A percentile compares a stretch with the other conserved stretches of the same genome.
Conservation (phyloP, 768 basidiomycete genomes). For the Boletus pseudopeckii region DNA sequence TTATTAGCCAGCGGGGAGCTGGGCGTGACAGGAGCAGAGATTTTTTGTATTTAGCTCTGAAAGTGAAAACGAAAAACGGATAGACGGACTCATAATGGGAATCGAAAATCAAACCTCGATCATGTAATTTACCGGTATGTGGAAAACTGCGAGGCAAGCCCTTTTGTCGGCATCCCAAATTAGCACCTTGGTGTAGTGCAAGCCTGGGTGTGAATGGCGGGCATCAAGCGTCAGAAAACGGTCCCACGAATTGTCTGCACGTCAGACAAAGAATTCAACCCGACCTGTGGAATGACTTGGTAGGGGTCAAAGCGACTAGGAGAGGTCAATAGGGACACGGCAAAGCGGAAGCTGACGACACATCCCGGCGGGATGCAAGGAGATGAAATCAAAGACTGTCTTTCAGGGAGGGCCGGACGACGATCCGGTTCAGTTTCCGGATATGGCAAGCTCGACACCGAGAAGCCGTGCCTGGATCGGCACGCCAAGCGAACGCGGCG, state of each 20-base stretch:
- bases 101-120: constrained; percentile 16
- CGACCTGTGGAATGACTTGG: not conserved
- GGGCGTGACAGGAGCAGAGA: not conserved
- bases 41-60: not conserved
- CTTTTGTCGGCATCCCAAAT: not conserved
- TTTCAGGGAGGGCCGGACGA: too few species aligned
- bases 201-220: not conserved
- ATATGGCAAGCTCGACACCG: constrained; percentile 11
- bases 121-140: constrained; percentile 7
- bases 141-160: not conserved
- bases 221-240: not conserved
- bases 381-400: not conserved
- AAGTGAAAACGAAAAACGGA: constrained; percentile 6
- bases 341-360: not conserved
- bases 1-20: constrained; percentile 10
- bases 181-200: not conserved
- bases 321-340: not conserved
- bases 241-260: not conserved
- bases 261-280: not conserved
- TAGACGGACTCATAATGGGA: constrained; percentile 6
- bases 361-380: not conserved
- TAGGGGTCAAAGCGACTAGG: not conserved
- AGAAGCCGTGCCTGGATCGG: constrained; percentile 4
- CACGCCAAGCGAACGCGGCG: not conserved
- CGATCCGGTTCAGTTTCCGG: not conserved